These are phyloP conservation scores for Zasmidium angulare DNA, from an alignment of 2,329 filamentous ascomycete species.

Conservation along the genomic window DNA sequence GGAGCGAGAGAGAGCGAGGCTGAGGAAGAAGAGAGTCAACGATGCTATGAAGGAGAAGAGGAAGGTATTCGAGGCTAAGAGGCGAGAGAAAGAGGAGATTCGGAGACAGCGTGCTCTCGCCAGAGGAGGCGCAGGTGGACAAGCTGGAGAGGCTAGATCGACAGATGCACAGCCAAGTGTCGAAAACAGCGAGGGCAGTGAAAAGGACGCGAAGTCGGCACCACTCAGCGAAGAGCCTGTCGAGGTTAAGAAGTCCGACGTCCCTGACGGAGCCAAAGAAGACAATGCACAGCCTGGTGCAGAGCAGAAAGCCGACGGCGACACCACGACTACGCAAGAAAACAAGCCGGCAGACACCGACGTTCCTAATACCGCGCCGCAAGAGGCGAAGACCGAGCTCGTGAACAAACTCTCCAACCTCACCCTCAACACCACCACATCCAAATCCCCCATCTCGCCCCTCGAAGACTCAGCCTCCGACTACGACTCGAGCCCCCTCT, in stretches of 20 bases:
- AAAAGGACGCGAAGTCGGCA: background rate
- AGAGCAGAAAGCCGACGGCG: too few relatives aligned
- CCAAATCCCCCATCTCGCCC: conserved; percentile 6
- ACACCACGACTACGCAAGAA: too few relatives aligned
- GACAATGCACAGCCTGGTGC: background rate
- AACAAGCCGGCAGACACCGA: too few relatives aligned
- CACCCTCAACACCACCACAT: background rate
- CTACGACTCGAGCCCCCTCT: conserved; percentile 22
- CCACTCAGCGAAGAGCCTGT: conserved; percentile 1
- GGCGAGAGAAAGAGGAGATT: conserved; percentile 14
- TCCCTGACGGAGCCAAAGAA: background rate
- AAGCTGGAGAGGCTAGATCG: background rate
- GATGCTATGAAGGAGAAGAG: conserved; percentile 29
- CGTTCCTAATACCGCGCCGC: too few relatives aligned
- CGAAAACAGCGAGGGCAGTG: background rate
- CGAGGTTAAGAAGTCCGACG: background rate
- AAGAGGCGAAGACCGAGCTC: background rate
- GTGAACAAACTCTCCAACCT: background rate
- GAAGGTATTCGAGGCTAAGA: conserved; percentile 18
- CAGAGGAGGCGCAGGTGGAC: background rate
- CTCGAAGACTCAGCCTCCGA: conserved; percentile 5
- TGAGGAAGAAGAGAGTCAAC: conserved; percentile 26
- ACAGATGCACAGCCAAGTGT: conserved; percentile 4
- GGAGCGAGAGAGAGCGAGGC: conserved; percentile 33
- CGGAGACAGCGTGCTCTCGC: conserved; percentile 9